Base-by-base conservation (phyloP, 148 eudicot genomes). In the Oxyria digyna region DNA sequence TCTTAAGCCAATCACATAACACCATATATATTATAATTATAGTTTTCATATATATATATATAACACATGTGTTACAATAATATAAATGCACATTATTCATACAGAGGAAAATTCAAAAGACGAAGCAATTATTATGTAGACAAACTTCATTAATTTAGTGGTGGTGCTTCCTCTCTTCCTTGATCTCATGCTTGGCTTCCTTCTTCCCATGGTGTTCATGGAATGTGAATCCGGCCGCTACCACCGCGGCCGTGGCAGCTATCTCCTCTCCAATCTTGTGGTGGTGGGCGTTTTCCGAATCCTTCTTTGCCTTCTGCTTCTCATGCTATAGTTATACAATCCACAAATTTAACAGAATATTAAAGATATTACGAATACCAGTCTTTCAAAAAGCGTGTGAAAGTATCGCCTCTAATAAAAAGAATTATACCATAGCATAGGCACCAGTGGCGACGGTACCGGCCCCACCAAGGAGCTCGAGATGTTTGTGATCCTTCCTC, bases 201-300 rank as follows among this genome's bases (percentile, higher is more conserved):
- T 79, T 75, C 68, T 71, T 68, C 68, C 68, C 54, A 38, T 74
- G 80, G 71, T 77, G 83, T 32, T 77, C 83, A 57, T 80, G 83
- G 41, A 76, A 42, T 21, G 80, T 73, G 41, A 74, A 77, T 2
- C 83, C 83, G 45, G 75, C 80, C 0, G 80, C 83, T 38, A 75
- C 78, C 10, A 77, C 74, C 0, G 76, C 80, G 17, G 72, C 62
- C 8, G 74, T 42, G 3, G 80, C 80, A 1, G 83, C 83, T 20
- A 77, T 27, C 29, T 71, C 83, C 46, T 74, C 83, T 17, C 49
- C 71, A 0, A 80, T 24, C 71, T 74, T 74, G 69, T 80, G 83
- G 3, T 49, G 69, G 71, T 80, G 83, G 0, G 74, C 71, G 38
- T 80, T 64, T 59, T 68, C 71, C 1, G 75, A 75, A 57, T 77